Conservation (phyloP, 129 eudicot genomes). For the Ambrosia trifida region DNA sequence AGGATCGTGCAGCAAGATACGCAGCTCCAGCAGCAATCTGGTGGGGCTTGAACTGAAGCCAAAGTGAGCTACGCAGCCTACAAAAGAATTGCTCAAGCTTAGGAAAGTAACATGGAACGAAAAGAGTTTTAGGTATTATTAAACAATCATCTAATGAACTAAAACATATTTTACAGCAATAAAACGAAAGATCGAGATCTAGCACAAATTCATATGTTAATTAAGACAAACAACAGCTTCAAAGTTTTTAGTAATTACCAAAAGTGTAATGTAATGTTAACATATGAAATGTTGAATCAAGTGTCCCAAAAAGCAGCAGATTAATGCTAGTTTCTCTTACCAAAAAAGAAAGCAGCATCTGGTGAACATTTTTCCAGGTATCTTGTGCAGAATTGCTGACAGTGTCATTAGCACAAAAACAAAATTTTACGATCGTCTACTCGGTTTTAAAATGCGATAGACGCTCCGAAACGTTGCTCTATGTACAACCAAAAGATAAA, state of each 20-base stretch:
- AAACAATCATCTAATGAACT: constrained; percentile 14
- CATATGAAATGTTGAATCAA: constrained; percentile 15
- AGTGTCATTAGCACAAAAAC: no score
- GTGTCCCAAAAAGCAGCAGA: constrained; percentile 34
- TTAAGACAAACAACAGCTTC: constrained; percentile 28
- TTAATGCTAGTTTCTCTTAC: constrained; percentile 79
- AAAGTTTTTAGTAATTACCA: constrained; percentile 28
- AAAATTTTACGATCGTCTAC: no score
- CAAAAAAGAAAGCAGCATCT: constrained; percentile 75
- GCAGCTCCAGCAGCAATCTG: constrained; percentile 99
- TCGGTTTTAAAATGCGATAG: no score
- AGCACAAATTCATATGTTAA: not conserved
- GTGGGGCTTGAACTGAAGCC: constrained; percentile 98
- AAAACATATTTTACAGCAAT: constrained; percentile 50
- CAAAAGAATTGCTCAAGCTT: constrained; percentile 26
- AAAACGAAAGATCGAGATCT: constrained; percentile 29
- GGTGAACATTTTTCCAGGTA: constrained; percentile 60
- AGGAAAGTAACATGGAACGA: constrained; percentile 12
- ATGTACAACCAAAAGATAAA: no score
- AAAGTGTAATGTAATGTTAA: constrained; percentile 12
- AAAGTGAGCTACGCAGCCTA: constrained; percentile 88
- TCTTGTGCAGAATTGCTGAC: constrained; percentile 56
- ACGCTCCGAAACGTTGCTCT: no score
- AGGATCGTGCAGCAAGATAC: constrained; percentile 81
- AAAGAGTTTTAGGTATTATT: not conserved